Conservation (phyloP, 2,329 filamentous ascomycete genomes). For the Botrytis fabae region DNA sequence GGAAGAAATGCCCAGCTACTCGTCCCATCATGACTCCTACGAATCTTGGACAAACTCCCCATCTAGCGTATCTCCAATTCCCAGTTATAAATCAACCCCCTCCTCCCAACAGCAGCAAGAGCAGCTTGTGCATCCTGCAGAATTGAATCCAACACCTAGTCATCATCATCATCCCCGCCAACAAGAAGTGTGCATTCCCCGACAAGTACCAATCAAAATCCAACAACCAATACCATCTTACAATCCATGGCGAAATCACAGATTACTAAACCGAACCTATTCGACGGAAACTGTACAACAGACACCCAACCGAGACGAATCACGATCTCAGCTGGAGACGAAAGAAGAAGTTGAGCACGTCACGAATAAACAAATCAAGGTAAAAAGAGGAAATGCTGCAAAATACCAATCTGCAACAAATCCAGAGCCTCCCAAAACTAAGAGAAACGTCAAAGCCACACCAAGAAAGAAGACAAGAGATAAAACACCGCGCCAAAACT, state of each 20-base stretch:
- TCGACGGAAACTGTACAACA: neutral
- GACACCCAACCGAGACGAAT: neutral
- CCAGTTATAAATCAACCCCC: neutral
- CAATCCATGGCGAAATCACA: slow-evolving; percentile 1
- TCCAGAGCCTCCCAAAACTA: too few species aligned
- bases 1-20: neutral
- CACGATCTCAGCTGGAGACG: neutral
- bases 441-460: neutral
- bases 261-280: neutral
- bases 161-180: neutral
- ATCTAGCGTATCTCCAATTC: neutral
- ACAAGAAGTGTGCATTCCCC: neutral
- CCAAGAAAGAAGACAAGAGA: neutral
- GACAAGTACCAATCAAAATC: neutral
- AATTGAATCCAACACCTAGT: neutral
- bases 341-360: neutral
- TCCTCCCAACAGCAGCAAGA: neutral
- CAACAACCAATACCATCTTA: neutral
- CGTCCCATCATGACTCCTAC: neutral
- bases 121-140: neutral
- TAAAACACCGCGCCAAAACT: neutral
- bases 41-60: neutral
- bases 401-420: neutral
- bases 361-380: neutral
- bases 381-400: neutral